These are phyloP conservation scores for grape (Vitis vinifera) DNA, from an alignment of 164 flowering plant species.

Conservation along the genomic window DNA sequence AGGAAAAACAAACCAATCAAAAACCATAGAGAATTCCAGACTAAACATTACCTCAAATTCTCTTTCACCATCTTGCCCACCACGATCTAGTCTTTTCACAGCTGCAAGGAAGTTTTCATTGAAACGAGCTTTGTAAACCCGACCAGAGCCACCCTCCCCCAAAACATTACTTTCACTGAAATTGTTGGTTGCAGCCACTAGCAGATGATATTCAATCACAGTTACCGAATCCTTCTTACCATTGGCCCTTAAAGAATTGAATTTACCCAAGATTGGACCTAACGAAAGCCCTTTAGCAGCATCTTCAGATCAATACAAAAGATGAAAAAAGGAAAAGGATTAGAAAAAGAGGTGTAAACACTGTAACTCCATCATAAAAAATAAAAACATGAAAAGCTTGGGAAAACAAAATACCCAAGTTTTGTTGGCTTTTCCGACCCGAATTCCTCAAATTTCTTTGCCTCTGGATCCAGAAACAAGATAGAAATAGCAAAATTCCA, in stretches of 20 bases:
- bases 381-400: background rate
- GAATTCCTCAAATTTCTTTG: conserved; percentile 23
- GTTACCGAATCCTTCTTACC: conserved; percentile 58
- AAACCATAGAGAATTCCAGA: background rate
- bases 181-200: conserved; percentile 74
- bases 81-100: conserved; percentile 62
- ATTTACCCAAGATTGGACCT: conserved; percentile 35
- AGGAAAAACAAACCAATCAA: background rate
- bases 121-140: conserved; percentile 71
- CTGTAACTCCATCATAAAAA: conserved; percentile 1
- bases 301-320: conserved; percentile 32
- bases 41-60: conserved; percentile 64
- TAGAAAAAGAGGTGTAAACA: background rate
- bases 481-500: conserved; percentile 28
- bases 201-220: conserved; percentile 53
- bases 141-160: conserved; percentile 70
- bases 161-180: conserved; percentile 58
- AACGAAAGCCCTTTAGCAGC: conserved; percentile 37
- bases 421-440: conserved; percentile 13
- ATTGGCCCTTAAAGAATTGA: conserved; percentile 42
- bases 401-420: conserved; percentile 23
- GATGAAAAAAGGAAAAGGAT: background rate
- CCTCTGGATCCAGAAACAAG: conserved; percentile 36
- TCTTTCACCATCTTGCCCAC: conserved; percentile 48
- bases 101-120: conserved; percentile 53